phyloP scores from a whole-genome alignment of 2,329 filamentous ascomycete species.

The Myriosclerotinia curreyana region DNA sequence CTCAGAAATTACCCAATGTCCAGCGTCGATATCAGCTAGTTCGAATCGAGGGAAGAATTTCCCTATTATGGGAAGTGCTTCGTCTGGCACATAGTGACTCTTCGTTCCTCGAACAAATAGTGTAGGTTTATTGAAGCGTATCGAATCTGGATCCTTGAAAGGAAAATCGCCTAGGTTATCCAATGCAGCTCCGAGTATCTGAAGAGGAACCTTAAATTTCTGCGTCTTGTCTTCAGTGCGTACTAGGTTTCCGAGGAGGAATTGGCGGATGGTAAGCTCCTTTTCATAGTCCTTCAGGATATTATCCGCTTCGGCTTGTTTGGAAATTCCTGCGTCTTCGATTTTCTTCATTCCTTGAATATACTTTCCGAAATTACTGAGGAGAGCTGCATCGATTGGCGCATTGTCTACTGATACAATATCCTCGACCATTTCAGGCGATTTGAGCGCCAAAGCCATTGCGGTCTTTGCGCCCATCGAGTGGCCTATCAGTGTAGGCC shows the following conservation, averaged over 20 bases:
- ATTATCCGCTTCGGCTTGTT: constrained; percentile 73
- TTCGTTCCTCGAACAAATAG: constrained; percentile 76
- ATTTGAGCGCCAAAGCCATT: constrained; percentile 77
- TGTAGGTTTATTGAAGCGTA: constrained; percentile 71
- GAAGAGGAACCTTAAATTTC: constrained; percentile 77
- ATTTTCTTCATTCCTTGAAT: constrained; percentile 81
- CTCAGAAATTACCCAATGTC: constrained; percentile 90
- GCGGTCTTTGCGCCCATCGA: constrained; percentile 95
- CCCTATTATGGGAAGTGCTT: constrained; percentile 73
- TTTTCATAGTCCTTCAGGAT: constrained; percentile 74
- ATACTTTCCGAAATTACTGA: constrained; percentile 74
- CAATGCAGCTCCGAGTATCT: constrained; percentile 64
- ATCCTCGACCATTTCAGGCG: constrained; percentile 63
- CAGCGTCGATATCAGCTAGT: constrained; percentile 70
- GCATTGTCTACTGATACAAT: constrained; percentile 90
- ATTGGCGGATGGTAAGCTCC: constrained; percentile 76
- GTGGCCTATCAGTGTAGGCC: constrained; percentile 81
- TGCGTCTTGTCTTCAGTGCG: constrained; percentile 53
- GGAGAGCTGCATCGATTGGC: constrained; percentile 74
- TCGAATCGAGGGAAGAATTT: constrained; percentile 78
- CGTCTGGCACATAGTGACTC: constrained; percentile 78
- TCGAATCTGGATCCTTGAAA: constrained; percentile 66
- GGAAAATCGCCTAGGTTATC: constrained; percentile 81
- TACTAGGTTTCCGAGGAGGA: constrained; percentile 82
- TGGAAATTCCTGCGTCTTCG: constrained; percentile 63